Evolutionary conservation across 177 flowering plant species (phyloP).

Genomic region (Tripterygium wilfordii): DNA sequence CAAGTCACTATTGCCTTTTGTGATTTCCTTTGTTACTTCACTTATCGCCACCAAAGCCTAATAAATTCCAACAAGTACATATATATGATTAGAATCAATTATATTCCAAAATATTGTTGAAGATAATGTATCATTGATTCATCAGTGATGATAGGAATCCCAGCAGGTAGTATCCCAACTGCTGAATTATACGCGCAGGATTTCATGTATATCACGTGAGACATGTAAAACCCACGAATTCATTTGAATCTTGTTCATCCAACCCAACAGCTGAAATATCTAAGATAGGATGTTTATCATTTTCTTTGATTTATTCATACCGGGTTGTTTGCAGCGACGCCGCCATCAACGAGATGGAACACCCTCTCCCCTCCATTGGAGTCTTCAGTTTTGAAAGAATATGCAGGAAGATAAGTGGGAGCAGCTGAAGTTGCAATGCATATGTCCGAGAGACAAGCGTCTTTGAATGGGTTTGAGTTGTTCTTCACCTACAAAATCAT

Average conservation of each 20-base stretch:
- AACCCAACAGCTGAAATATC: too few relatives aligned
- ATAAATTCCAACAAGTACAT: neutral
- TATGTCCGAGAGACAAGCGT: conserved; percentile 39
- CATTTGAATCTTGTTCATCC: too few relatives aligned
- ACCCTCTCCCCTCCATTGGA: conserved; percentile 9
- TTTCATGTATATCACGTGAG: too few relatives aligned
- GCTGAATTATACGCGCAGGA: too few relatives aligned
- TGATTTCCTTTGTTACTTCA: conserved; percentile 34
- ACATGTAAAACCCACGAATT: too few relatives aligned
- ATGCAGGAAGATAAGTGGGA: conserved; percentile 43
- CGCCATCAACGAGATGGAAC: conserved; percentile 48
- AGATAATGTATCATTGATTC: too few relatives aligned
- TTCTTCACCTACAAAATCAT: conserved; percentile 18
- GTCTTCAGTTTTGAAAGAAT: conserved; percentile 22
- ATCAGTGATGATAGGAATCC: too few relatives aligned
- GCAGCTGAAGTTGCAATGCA: conserved; percentile 53
- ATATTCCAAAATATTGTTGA: too few relatives aligned
- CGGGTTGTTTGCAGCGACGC: conserved; percentile 47
- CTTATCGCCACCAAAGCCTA: conserved; percentile 42
- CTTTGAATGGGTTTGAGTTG: conserved; percentile 8
- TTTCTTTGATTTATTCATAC: conserved; percentile 10
- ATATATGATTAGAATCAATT: neutral
- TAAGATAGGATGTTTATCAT: neutral
- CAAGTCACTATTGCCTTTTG: conserved; percentile 13
- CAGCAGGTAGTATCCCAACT: too few relatives aligned